phyloP scores from a whole-genome alignment of 2,329 filamentous ascomycete genomes.

The Pseudocercospora ulei region DNA sequence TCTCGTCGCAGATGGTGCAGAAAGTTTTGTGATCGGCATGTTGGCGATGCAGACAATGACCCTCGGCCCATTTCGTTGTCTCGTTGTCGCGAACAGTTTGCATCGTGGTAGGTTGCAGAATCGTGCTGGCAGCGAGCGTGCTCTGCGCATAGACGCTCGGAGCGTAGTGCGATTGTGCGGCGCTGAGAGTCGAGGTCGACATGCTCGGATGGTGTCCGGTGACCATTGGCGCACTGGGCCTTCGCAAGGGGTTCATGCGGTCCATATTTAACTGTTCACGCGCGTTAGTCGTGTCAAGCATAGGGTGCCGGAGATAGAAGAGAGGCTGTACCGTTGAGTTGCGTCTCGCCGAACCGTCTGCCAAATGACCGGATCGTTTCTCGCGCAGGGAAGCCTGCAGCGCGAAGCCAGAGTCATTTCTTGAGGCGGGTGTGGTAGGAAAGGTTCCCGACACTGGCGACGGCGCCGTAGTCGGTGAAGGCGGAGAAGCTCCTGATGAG shows the following conservation, averaged over 20 bases:
- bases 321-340: conserved; percentile 61
- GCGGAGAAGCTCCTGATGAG: conserved; percentile 42
- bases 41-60: conserved; percentile 65
- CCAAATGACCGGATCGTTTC: conserved; percentile 85
- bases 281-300: conserved; percentile 30
- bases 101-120: conserved; percentile 75
- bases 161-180: conserved; percentile 49
- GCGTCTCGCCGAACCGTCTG: conserved; percentile 54
- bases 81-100: conserved; percentile 71
- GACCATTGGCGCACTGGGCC: conserved; percentile 55
- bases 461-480: conserved; percentile 58
- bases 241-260: conserved; percentile 55
- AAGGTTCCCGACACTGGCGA: conserved; percentile 74
- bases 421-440: conserved; percentile 68
- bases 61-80: conserved; percentile 72
- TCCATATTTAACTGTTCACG: conserved; percentile 59
- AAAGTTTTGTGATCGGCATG: conserved; percentile 50
- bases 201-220: conserved; percentile 53
- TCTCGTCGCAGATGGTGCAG: conserved; percentile 69
- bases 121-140: conserved; percentile 73
- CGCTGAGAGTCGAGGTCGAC: conserved; percentile 55
- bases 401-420: conserved; percentile 85
- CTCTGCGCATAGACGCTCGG: conserved; percentile 77
- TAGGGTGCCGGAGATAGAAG: conserved; percentile 26
- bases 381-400: conserved; percentile 77